Conservation (phyloP, 2,329 filamentous ascomycete genomes). For the Capronia americana region DNA sequence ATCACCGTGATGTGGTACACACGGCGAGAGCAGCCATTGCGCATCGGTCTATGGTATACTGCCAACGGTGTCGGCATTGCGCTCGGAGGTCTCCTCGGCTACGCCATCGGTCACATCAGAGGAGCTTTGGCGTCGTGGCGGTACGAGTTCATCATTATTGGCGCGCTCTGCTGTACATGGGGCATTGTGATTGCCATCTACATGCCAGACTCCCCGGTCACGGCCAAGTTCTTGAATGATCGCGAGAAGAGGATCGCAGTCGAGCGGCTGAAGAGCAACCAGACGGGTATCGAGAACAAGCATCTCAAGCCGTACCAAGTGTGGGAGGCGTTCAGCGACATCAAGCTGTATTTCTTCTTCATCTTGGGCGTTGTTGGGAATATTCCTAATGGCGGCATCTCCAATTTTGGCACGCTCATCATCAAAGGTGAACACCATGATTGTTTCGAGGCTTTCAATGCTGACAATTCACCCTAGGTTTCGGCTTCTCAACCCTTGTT, state of each 20-base stretch:
- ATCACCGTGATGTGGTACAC: slow-evolving; percentile 64
- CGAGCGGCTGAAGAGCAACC: slow-evolving; percentile 61
- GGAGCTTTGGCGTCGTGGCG: slow-evolving; percentile 67
- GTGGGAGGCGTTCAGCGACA: slow-evolving; percentile 62
- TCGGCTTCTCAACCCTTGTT: slow-evolving; percentile 48
- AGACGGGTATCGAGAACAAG: slow-evolving; percentile 66
- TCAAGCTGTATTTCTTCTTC: slow-evolving; percentile 66
- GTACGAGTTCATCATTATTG: slow-evolving; percentile 72
- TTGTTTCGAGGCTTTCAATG: not conserved
- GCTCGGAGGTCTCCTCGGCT: slow-evolving; percentile 53
- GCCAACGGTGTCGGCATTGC: slow-evolving; percentile 54
- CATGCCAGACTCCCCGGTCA: slow-evolving; percentile 64
- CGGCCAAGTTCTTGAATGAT: slow-evolving; percentile 58
- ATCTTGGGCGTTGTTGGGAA: slow-evolving; percentile 59
- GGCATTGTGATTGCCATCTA: slow-evolving; percentile 64
- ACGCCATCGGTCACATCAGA: slow-evolving; percentile 46
- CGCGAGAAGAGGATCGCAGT: slow-evolving; percentile 63
- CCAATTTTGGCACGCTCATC: slow-evolving; percentile 65
- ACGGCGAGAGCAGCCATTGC: slow-evolving; percentile 65
- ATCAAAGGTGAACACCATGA: slow-evolving; percentile 46
- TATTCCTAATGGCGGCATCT: slow-evolving; percentile 63
- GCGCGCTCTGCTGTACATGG: slow-evolving; percentile 64
- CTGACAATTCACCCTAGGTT: slow-evolving; percentile 39
- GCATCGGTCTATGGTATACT: slow-evolving; percentile 66
- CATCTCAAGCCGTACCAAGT: slow-evolving; percentile 62